phyloP scores from a whole-genome alignment of 768 basidiomycete genomes.

The Leccinum ochraceum region DNA sequence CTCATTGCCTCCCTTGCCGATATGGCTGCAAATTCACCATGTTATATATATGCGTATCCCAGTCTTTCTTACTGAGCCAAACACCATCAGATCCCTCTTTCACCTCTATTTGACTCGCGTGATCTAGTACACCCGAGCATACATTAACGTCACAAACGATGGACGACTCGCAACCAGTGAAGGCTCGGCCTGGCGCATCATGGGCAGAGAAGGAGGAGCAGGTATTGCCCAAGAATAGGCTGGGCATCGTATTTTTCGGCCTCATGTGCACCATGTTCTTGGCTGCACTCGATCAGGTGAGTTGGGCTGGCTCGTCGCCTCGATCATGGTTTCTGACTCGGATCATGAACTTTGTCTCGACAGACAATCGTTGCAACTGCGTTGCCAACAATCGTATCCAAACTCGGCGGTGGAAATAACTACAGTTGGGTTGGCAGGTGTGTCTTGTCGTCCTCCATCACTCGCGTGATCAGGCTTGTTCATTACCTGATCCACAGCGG shows the following conservation, averaged over 20 bases:
- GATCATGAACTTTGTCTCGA: background rate
- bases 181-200: conserved; percentile 45
- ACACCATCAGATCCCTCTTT: background rate
- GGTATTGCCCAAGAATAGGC: conserved; percentile 42
- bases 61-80: background rate
- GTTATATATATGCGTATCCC: background rate
- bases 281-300: conserved; percentile 63
- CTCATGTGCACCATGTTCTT: conserved; percentile 33
- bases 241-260: conserved; percentile 29
- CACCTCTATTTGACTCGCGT: background rate
- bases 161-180: conserved; percentile 12
- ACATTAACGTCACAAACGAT: conserved; percentile 7
- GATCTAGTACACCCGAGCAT: background rate
- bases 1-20: background rate
- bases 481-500: conserved; percentile 47
- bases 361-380: conserved; percentile 76
- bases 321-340: background rate
- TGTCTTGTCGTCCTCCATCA: conserved; percentile 11
- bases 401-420: conserved; percentile 59
- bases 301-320: conserved; percentile 2
- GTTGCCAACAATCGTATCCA: conserved; percentile 69
- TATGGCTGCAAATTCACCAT: background rate
- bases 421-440: conserved; percentile 80
- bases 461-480: background rate
- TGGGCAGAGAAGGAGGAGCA: conserved; percentile 60